Conservation (phyloP, 345 rosid genomes). For the Heritiera littoralis region DNA sequence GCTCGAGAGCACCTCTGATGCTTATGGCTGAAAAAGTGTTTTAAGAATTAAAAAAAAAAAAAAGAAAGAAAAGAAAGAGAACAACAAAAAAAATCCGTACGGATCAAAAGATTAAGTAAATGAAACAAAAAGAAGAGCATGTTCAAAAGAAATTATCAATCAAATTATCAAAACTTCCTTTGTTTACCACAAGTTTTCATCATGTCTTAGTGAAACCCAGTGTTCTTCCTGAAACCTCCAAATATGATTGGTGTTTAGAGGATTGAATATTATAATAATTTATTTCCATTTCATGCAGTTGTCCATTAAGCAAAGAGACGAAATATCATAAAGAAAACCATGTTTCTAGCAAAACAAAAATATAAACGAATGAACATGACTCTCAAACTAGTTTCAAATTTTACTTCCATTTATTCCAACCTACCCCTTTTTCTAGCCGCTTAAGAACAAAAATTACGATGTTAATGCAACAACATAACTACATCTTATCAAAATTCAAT, state of each 20-base stretch:
- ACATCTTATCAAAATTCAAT: neutral
- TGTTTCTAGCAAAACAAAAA: neutral
- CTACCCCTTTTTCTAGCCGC: neutral
- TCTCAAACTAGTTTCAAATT: neutral
- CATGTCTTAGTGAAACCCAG: neutral
- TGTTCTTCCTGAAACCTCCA: neutral
- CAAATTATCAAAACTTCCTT: neutral
- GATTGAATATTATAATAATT: neutral
- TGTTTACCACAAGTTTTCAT: neutral
- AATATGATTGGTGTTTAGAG: neutral
- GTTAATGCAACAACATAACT: neutral
- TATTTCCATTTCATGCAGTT: neutral
- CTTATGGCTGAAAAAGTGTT: slow-evolving; percentile 43
- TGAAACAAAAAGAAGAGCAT: neutral
- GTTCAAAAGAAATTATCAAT: slow-evolving; percentile 2
- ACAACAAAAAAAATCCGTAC: no score
- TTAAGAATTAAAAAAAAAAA: neutral
- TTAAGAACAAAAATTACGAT: neutral
- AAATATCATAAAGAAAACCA: neutral
- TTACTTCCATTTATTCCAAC: neutral
- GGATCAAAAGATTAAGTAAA: neutral
- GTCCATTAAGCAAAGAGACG: neutral
- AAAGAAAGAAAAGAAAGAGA: neutral
- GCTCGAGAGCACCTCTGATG: slow-evolving; percentile 61
- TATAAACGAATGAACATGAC: neutral